Percentiles rank a stretch among this genome's conserved stretches.
Evolutionary conservation across 768 basidiomycete species (phyloP).

Genomic region (Russula olivacea): DNA sequence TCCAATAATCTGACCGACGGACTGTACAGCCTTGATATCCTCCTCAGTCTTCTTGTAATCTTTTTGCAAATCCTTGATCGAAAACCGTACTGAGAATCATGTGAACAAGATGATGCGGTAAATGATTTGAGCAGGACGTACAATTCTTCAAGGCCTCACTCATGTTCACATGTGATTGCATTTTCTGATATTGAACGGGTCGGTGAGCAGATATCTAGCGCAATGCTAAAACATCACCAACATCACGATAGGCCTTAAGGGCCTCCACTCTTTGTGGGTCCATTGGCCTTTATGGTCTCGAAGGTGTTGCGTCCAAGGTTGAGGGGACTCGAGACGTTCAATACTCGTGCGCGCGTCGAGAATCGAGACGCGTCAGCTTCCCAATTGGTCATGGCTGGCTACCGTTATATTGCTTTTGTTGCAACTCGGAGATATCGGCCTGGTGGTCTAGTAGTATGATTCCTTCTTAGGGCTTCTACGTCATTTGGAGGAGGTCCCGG

Average conservation of each 20-base stretch:
- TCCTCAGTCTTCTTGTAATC: conserved; percentile 95
- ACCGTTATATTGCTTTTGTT: background rate
- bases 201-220: conserved; percentile 16
- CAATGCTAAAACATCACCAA: conserved; percentile 30
- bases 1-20: conserved; percentile 97
- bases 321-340: background rate
- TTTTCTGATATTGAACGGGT: conserved; percentile 61
- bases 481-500: conserved; percentile 74
- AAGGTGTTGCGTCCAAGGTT: conserved; percentile 28
- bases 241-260: conserved; percentile 71
- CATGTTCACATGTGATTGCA: conserved; percentile 82
- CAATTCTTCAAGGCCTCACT: conserved; percentile 87
- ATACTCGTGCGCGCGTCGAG: conserved; percentile 11
- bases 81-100: conserved; percentile 68
- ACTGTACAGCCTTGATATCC: conserved; percentile 98
- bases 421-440: conserved; percentile 29
- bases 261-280: conserved; percentile 71
- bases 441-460: conserved; percentile 50
- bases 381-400: background rate
- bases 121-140: conserved; percentile 37
- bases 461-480: conserved; percentile 47
- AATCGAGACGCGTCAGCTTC: conserved; percentile 29
- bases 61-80: conserved; percentile 82
- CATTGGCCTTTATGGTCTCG: conserved; percentile 41
- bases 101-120: background rate